A percentile compares a stretch with the other conserved stretches of the same genome.
Evolutionary conservation across 768 basidiomycete species (phyloP).

Genomic region (Chalciporus chontae): DNA sequence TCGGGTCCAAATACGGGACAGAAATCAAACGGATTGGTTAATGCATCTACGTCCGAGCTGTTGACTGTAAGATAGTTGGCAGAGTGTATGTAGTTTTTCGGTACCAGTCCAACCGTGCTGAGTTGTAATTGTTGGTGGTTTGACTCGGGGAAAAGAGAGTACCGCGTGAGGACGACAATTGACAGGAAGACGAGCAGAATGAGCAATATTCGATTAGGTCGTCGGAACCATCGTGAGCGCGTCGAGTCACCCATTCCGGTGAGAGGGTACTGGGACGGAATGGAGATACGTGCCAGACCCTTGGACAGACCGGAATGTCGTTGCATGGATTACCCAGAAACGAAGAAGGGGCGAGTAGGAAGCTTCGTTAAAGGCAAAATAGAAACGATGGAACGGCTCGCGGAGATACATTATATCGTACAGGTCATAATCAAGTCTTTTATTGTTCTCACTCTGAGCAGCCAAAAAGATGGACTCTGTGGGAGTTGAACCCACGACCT

Average conservation of each 20-base stretch:
- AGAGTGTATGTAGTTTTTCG: constrained; percentile 83
- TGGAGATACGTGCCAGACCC: constrained; percentile 55
- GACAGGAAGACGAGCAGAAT: constrained; percentile 53
- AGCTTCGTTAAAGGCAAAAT: constrained; percentile 1
- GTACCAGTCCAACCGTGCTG: constrained; percentile 46
- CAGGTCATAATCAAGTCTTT: too few species aligned
- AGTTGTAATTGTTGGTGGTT: constrained; percentile 26
- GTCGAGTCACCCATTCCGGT: constrained; percentile 49
- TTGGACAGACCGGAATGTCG: constrained; percentile 48
- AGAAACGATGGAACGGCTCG: constrained; percentile 3
- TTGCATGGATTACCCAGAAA: constrained; percentile 49
- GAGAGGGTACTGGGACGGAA: constrained; percentile 38
- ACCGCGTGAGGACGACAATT: constrained; percentile 56
- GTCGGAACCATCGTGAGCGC: constrained; percentile 50
- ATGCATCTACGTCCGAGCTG: constrained; percentile 32
- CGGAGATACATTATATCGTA: background rate
- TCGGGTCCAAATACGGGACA: constrained; percentile 85
- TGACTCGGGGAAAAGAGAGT: constrained; percentile 38
- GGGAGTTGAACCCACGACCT: constrained; percentile 34
- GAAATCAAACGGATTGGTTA: constrained; percentile 75
- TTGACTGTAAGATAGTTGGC: constrained; percentile 25
- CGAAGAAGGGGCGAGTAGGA: background rate
- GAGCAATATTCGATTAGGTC: constrained; percentile 68
- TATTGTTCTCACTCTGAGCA: too few species aligned
- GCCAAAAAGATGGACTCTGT: constrained; percentile 22